Evolutionary conservation across 1,139 yeast genomes (phyloP), one percentile per base, ranked within the genome.

Genomic region (Zygotorulaspora mrakii): DNA sequence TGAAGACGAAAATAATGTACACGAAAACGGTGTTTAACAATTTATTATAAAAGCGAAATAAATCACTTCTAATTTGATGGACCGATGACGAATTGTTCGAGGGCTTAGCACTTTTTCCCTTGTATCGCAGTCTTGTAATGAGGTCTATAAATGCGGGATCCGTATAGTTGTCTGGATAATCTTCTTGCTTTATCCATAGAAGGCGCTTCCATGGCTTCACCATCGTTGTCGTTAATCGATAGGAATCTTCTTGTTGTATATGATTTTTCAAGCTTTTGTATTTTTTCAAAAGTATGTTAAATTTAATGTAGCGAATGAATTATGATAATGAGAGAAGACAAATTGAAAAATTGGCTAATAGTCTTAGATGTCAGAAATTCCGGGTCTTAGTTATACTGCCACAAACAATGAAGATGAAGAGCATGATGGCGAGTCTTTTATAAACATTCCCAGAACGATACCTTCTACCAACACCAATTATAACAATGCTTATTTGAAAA

Each of bases 151-250:
- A 91, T 6, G 89, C 76, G 7, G 67, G 65, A 57, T 88, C 94
- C 2, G 95, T 91, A 64, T 86, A 86, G 62, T 88, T 91, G 61
- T 91, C 98, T 0, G 95, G 95, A 56, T 80, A 89, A 10, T 85
- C 85, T 10, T 85, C 85, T 57, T 89, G 96, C 45, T 75, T 74
- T 31, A 84, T 74, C 81, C 95, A 91, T n/a, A 91, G 71, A 32
- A 88, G 74, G 56, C 94, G 85, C 53, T 82, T 74, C 97, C 97
- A 89, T 11, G 42, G 46, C 13, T 32, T 22, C 17, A 22, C 32
- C 36, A 28, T 35, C 2, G 18, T n/a, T n/a, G n/a, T n/a, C n/a
- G n/a, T n/a, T n/a, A n/a, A n/a, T n/a, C n/a, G n/a, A n/a, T n/a
- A n/a, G 20, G 10, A 7, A 20, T 20, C 23, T 20, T 20, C 10